Evolutionary conservation across 257 asterid genomes (phyloP).

Genomic region (Asclepias syriaca): DNA sequence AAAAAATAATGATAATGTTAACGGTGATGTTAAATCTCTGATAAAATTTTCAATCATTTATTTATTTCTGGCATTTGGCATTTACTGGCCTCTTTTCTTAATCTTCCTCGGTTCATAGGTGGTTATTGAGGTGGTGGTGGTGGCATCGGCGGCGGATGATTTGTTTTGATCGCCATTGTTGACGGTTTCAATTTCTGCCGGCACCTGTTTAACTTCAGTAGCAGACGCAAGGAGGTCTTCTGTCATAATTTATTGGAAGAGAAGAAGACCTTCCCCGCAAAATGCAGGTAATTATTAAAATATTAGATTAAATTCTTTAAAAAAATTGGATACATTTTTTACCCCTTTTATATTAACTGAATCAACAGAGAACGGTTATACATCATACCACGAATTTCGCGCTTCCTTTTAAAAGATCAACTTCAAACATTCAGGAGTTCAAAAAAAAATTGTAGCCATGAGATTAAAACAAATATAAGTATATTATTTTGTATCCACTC

Average conservation of each 20-base stretch:
- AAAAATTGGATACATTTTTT: background rate
- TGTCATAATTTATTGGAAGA: background rate
- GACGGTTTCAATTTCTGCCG: background rate
- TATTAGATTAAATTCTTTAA: too few relatives aligned
- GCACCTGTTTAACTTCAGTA: background rate
- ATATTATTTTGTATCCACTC: too few relatives aligned
- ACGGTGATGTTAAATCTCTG: too few relatives aligned
- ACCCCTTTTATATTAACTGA: constrained; percentile 2
- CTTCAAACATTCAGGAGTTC: background rate
- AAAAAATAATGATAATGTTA: too few relatives aligned
- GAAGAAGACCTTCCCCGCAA: constrained; percentile 40
- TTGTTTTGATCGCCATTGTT: constrained; percentile 6
- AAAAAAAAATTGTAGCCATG: background rate
- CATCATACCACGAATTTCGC: too few relatives aligned
- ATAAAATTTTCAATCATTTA: too few relatives aligned
- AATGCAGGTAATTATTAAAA: constrained; percentile 39
- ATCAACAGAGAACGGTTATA: too few relatives aligned
- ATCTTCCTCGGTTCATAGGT: constrained; percentile 15
- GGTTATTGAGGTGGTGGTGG: constrained; percentile 7
- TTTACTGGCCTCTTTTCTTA: constrained; percentile 41
- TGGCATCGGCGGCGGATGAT: background rate
- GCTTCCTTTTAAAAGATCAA: background rate
- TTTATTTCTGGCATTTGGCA: too few relatives aligned
- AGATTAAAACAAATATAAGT: too few relatives aligned
- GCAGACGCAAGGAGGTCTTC: background rate